These are phyloP conservation scores for Podaxis sp. DNA, from an alignment of 768 basidiomycete species.

Conservation along the genomic window DNA sequence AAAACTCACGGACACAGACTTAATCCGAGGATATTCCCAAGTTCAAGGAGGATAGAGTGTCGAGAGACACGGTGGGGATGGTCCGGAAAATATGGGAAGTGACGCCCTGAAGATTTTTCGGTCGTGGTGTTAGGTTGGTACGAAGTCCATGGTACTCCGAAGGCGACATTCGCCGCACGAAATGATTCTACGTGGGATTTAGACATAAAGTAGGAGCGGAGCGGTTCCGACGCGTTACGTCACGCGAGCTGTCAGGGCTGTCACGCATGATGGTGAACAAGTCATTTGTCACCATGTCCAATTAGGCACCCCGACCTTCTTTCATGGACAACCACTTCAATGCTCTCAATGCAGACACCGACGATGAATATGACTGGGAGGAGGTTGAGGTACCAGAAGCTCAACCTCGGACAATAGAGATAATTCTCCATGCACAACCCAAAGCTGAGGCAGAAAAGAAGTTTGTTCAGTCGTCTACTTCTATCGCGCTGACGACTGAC, in stretches of 20 bases:
- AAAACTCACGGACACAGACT: too few species aligned
- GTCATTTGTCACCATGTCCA: slow-evolving; percentile 12
- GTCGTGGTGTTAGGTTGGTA: not conserved
- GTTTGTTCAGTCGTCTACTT: slow-evolving; percentile 34
- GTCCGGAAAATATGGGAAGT: too few species aligned
- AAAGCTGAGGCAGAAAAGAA: slow-evolving; percentile 32
- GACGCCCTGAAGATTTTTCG: too few species aligned
- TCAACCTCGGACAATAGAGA: slow-evolving; percentile 56
- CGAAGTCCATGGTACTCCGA: not conserved
- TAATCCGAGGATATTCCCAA: too few species aligned
- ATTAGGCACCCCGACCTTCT: not conserved
- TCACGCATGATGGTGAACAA: not conserved
- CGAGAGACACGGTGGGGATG: too few species aligned
- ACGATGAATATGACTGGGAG: slow-evolving; percentile 81
- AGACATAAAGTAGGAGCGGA: not conserved
- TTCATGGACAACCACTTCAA: slow-evolving; percentile 7
- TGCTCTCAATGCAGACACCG: slow-evolving; percentile 37
- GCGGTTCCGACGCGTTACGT: slow-evolving; percentile 6
- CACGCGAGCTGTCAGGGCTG: not conserved
- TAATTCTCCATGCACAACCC: slow-evolving; percentile 56
- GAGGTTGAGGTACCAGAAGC: slow-evolving; percentile 60
- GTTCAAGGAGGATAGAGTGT: too few species aligned
- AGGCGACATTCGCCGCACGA: not conserved
- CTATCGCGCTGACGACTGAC: slow-evolving; percentile 17
- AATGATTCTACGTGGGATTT: not conserved